phyloP scores from a whole-genome alignment of 257 asterid genomes.

The Lithospermum erythrorhizon region DNA sequence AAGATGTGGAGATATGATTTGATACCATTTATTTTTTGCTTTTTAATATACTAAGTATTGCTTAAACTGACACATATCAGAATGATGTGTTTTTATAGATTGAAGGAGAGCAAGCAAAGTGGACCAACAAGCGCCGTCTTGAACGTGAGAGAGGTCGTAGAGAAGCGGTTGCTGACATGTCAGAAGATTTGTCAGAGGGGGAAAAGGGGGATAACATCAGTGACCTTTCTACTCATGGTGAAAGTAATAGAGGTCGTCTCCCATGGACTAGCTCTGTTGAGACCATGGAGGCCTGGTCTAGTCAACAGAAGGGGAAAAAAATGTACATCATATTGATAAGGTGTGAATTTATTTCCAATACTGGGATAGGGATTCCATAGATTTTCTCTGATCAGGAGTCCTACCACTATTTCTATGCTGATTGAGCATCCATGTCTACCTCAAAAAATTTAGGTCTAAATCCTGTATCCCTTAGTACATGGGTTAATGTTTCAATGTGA shows the following conservation, averaged over 20 bases:
- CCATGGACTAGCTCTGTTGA: constrained; percentile 78
- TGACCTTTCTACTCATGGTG: constrained; percentile 59
- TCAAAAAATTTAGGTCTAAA: too few relatives aligned
- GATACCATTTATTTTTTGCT: too few relatives aligned
- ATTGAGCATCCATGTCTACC: too few relatives aligned
- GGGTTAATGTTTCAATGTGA: background rate
- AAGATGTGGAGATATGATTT: too few relatives aligned
- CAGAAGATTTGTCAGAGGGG: constrained; percentile 81
- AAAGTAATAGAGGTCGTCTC: constrained; percentile 55
- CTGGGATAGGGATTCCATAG: too few relatives aligned
- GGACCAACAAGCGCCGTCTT: constrained; percentile 69
- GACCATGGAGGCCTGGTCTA: constrained; percentile 75
- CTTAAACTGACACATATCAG: background rate
- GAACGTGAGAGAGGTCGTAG: constrained; percentile 90
- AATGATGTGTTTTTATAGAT: constrained; percentile 34
- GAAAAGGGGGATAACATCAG: constrained; percentile 61
- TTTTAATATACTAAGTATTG: background rate
- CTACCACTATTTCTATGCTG: too few relatives aligned
- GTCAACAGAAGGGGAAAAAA: constrained; percentile 75
- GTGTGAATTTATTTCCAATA: constrained; percentile 17
- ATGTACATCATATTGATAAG: constrained; percentile 70
- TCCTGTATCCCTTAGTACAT: background rate
- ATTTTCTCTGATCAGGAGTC: too few relatives aligned
- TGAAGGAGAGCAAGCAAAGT: constrained; percentile 76
- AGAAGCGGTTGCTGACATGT: constrained; percentile 98